These are phyloP conservation scores for Termitomyces sp. DNA, from an alignment of 768 basidiomycete species.

Conservation along the genomic window DNA sequence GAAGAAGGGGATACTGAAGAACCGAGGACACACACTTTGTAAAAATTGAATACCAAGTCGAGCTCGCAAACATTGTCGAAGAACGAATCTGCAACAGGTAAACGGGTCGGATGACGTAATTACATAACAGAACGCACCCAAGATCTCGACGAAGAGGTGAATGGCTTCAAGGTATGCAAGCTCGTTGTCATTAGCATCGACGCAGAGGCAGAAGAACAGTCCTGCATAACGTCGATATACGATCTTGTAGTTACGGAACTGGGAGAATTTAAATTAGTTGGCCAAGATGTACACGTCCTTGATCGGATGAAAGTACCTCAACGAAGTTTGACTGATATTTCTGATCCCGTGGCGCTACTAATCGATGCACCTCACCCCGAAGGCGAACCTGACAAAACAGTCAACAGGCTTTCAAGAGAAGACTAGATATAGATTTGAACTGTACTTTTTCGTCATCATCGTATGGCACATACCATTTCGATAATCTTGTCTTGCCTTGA, in stretches of 20 bases:
- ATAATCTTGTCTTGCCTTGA: conserved; percentile 95
- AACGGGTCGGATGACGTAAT: conserved; percentile 1
- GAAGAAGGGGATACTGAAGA: background rate
- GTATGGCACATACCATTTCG: conserved; percentile 99
- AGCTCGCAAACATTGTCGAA: conserved; percentile 99
- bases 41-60: conserved; percentile 98
- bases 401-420: conserved; percentile 2
- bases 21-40: conserved; percentile 58
- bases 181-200: conserved; percentile 98
- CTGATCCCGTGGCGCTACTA: conserved; percentile 96
- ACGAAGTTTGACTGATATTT: conserved; percentile 99
- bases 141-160: conserved; percentile 95
- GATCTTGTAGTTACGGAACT: conserved; percentile 98
- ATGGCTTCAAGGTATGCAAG: conserved; percentile 96
- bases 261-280: conserved; percentile 7
- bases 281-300: conserved; percentile 1
- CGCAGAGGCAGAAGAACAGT: conserved; percentile 96
- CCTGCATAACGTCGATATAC: conserved; percentile 97
- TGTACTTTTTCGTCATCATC: conserved; percentile 97
- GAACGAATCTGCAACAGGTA: conserved; percentile 70
- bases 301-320: conserved; percentile 59
- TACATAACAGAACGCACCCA: conserved; percentile 54
- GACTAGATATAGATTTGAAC: background rate
- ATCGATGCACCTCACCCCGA: conserved; percentile 92
- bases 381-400: conserved; percentile 68